Conservation (phyloP, 305 asterid genomes). For the Caryopteris hybrid region DNA sequence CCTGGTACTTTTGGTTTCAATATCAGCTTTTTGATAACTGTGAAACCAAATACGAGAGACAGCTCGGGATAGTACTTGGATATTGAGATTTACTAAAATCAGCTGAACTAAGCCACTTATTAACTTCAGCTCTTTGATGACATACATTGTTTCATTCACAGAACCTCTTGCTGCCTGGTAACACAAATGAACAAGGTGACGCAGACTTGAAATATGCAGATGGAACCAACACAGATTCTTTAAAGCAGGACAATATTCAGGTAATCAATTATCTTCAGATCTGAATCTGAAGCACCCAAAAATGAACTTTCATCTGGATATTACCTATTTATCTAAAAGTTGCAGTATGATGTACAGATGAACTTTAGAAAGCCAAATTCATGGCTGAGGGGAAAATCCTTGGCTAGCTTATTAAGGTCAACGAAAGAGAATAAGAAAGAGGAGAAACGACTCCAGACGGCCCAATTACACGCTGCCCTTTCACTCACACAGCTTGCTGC, state of each 20-base stretch:
- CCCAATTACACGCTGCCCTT: slow-evolving; percentile 58
- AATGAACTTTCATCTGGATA: neutral
- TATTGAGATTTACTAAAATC: neutral
- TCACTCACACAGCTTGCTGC: slow-evolving; percentile 69
- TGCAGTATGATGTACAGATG: slow-evolving; percentile 22
- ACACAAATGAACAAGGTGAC: slow-evolving; percentile 19
- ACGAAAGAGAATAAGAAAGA: slow-evolving; percentile 44
- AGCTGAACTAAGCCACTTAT: neutral
- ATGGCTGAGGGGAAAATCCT: slow-evolving; percentile 40
- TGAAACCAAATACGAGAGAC: neutral
- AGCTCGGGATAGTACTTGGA: neutral
- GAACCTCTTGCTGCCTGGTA: slow-evolving; percentile 26
- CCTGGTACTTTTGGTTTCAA: neutral
- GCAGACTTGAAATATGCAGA: slow-evolving; percentile 9
- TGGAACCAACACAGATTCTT: slow-evolving; percentile 10
- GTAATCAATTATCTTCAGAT: slow-evolving; percentile 22
- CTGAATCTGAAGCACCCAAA: neutral
- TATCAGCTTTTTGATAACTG: neutral
- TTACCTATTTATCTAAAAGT: neutral
- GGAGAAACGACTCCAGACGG: slow-evolving; percentile 44
- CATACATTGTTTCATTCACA: slow-evolving; percentile 13
- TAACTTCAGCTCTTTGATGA: neutral
- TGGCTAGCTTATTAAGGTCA: slow-evolving; percentile 31
- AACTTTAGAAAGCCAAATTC: slow-evolving; percentile 28
- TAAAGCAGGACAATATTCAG: slow-evolving; percentile 25